These are phyloP conservation scores for Suhomyces faveliae DNA, from an alignment of 805 yeast species.

Conservation along the genomic window DNA sequence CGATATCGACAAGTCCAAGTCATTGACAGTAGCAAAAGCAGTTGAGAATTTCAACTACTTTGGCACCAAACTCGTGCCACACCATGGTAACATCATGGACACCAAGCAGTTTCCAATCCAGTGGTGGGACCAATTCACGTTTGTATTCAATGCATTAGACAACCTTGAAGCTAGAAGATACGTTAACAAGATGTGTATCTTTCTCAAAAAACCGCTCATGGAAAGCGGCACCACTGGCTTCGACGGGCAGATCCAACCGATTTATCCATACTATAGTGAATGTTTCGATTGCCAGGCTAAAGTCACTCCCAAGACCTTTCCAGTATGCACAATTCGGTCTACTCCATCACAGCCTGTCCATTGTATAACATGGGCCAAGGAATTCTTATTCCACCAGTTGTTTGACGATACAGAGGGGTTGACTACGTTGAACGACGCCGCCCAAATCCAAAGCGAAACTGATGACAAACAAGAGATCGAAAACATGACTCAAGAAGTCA, in stretches of 20 bases:
- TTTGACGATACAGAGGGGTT: constrained; percentile 52
- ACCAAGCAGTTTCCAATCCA: constrained; percentile 61
- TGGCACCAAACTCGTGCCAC: constrained; percentile 64
- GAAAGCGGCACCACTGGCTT: constrained; percentile 96
- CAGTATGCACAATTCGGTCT: constrained; percentile 95
- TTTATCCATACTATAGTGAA: constrained; percentile 76
- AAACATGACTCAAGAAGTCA: constrained; percentile 62
- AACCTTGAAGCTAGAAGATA: constrained; percentile 89
- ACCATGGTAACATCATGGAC: constrained; percentile 88
- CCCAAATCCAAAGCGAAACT: constrained; percentile 45
- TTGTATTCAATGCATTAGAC: constrained; percentile 90
- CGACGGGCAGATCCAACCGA: constrained; percentile 92
- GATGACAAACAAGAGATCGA: constrained; percentile 64
- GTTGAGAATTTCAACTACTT: constrained; percentile 68
- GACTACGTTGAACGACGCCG: constrained; percentile 11
- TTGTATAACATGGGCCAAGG: constrained; percentile 97
- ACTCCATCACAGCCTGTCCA: constrained; percentile 97
- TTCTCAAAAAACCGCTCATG: constrained; percentile 71
- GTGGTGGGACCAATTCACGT: constrained; percentile 73
- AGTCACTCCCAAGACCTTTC: constrained; percentile 85
- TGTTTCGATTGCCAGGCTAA: constrained; percentile 92
- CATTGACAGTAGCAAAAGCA: constrained; percentile 79
- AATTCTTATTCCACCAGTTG: constrained; percentile 77
- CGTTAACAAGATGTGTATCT: constrained; percentile 80
- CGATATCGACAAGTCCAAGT: constrained; percentile 87